Evolutionary conservation across 2,329 filamentous ascomycete species (phyloP), one percentile per base, ranked within the genome.

Genomic region (Tricladium varicosporioides): DNA sequence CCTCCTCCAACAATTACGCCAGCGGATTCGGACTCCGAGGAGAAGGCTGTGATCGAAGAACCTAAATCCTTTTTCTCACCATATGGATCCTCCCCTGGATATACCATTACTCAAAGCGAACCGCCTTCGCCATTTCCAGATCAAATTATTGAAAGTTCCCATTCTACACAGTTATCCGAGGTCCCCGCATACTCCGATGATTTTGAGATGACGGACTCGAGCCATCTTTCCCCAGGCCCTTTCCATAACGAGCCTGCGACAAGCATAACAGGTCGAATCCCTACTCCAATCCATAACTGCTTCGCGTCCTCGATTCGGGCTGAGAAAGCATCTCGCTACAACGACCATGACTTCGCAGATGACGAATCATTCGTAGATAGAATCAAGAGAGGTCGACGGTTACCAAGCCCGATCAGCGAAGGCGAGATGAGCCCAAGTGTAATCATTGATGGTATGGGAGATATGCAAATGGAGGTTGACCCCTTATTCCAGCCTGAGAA

Each of bases 351-450:
- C 48, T 63, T 63, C 53, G 61, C 60, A n/a, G 64, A 66, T 45
- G 65, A 66, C n/a, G 62, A 68, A 53, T 63, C 59, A 44, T 50
- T 63, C 22, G 57, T 67, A 46, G 65, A 63, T 54, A 57, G 58
- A 14, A 63, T 70, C 43, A 56, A 60, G 45, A 61, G 67, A 40
- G 63, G 63, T 49, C 58, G 67, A 57, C 60, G 67, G 47, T 54
- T 72, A 32, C 70, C 70, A 1, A 70, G 66, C 47, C 70, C 71
- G 40, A 71, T 72, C 40, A 69, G 67, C 46, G 70, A 72, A 58
- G 69, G 66, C 13, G 67, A 70, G 53, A 63, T 63, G 42, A 70
- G 68, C 40, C 69, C 69, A 8, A 68, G 64, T 59, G 46, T 67
- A 4, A 67, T 70, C 42, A 55, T 67, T 13, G 60, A 65, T 9